Conservation (phyloP, 2,329 filamentous ascomycete species). For the Hymenoscyphus infarciens region DNA sequence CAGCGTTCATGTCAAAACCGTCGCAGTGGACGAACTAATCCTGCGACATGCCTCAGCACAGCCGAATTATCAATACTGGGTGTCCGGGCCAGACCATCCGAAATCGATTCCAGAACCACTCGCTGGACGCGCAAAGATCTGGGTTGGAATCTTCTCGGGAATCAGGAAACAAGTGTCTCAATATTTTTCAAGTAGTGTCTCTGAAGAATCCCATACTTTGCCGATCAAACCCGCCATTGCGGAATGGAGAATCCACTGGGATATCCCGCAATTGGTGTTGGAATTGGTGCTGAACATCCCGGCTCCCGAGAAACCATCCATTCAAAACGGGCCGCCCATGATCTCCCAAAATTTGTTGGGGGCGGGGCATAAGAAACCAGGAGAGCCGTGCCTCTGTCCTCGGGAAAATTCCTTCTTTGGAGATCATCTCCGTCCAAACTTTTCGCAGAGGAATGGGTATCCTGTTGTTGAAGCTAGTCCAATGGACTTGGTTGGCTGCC, state of each 20-base stretch:
- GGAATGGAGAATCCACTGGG: constrained; percentile 7
- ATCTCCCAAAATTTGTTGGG: not conserved
- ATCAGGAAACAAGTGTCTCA: not conserved
- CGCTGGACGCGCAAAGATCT: too few relatives aligned
- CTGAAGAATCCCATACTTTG: constrained; percentile 15
- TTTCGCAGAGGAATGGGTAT: not conserved
- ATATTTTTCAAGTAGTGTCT: not conserved
- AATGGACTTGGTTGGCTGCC: not conserved
- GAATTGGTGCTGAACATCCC: constrained; percentile 14
- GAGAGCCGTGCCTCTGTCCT: not conserved
- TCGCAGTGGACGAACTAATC: too few relatives aligned
- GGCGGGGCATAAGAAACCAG: not conserved
- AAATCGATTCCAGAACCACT: too few relatives aligned
- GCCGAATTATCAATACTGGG: too few relatives aligned
- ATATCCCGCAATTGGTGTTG: constrained; percentile 17
- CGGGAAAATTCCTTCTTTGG: not conserved
- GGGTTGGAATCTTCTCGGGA: not conserved
- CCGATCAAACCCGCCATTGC: constrained; percentile 17
- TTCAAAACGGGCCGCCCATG: not conserved
- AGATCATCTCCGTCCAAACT: not conserved
- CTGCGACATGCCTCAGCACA: too few relatives aligned
- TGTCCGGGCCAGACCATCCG: too few relatives aligned
- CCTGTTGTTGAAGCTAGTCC: not conserved
- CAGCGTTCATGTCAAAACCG: constrained; percentile 4
- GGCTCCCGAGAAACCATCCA: constrained; percentile 3